These are phyloP conservation scores for Plasmodium yoelii DNA, from an alignment of 169 alveolate species.

Conservation along the genomic window DNA sequence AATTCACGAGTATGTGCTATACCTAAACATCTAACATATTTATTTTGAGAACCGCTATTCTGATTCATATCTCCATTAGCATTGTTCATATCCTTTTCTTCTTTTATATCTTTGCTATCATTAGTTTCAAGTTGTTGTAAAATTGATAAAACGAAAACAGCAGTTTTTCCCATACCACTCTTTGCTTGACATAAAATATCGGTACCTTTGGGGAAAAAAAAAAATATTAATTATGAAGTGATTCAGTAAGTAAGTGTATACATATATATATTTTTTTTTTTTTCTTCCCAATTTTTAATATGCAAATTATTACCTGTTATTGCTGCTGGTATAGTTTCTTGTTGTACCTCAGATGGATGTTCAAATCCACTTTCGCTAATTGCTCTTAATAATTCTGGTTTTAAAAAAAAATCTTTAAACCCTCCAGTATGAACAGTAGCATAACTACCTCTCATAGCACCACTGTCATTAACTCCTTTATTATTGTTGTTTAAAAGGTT, in stretches of 20 bases:
- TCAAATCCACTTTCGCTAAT: constrained; percentile 99
- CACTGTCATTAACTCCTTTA: constrained; percentile 79
- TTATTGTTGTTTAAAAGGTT: constrained; percentile 78
- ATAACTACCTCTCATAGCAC: constrained; percentile 90
- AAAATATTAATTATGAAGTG: not conserved
- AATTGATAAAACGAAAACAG: constrained; percentile 98
- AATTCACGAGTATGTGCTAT: constrained; percentile 99
- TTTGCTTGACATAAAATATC: constrained; percentile 99
- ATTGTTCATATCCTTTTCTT: constrained; percentile 68
- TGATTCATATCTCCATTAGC: constrained; percentile 76
- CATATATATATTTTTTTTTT: not conserved
- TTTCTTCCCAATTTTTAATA: not conserved
- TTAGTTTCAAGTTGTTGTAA: constrained; percentile 95
- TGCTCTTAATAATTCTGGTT: constrained; percentile 97
- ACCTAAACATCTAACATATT: constrained; percentile 92
- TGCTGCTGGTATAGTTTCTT: constrained; percentile 99
- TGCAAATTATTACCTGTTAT: constrained; percentile 91
- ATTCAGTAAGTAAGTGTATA: no score
- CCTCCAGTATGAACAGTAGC: constrained; percentile 94
- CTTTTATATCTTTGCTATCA: constrained; percentile 89
- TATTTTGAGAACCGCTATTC: constrained; percentile 74
- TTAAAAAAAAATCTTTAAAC: constrained; percentile 97
- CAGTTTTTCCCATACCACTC: constrained; percentile 99
- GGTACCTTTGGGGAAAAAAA: constrained; percentile 87
- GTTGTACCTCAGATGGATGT: constrained; percentile 99